phyloP scores from a whole-genome alignment of 352 stramenopile genomes.

The Thraustochytrium striatum region DNA sequence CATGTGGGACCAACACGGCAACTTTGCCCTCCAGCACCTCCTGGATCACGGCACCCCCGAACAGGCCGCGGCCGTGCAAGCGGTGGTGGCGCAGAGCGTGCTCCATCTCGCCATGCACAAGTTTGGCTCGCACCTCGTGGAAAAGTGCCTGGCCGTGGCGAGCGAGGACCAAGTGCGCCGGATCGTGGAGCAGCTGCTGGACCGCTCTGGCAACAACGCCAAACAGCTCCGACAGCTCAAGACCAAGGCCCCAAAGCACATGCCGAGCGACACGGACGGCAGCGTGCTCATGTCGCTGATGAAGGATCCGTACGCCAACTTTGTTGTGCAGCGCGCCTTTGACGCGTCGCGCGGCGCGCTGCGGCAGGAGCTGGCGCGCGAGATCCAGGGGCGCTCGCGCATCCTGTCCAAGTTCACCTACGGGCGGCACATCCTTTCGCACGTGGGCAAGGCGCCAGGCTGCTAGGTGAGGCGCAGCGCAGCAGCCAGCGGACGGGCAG shows the following conservation, averaged over 20 bases:
- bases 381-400: conserved; percentile 35
- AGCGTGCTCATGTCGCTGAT: conserved; percentile 47
- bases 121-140: conserved; percentile 40
- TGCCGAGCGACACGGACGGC: not conserved
- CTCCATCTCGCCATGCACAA: conserved; percentile 41
- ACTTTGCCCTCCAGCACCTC: conserved; percentile 46
- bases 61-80: conserved; percentile 28
- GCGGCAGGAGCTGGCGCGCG: conserved; percentile 1
- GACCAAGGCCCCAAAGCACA: not conserved
- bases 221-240: not conserved
- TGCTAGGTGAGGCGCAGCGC: too few relatives aligned
- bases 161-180: not conserved
- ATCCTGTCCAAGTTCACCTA: conserved; percentile 43
- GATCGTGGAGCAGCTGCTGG: conserved; percentile 25
- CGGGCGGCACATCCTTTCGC: conserved; percentile 39
- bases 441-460: too few relatives aligned
- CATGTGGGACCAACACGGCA: conserved; percentile 38
- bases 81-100: conserved; percentile 27
- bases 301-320: conserved; percentile 48
- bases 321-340: conserved; percentile 49
- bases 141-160: conserved; percentile 37
- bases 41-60: conserved; percentile 10
- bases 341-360: not conserved
- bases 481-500: too few relatives aligned
- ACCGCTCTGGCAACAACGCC: conserved; percentile 16